Percentiles rank a stretch among this genome's conserved stretches.
These are phyloP conservation scores for Moesziomyces sp. DNA, from an alignment of 1,284 basidiomycete species.

Conservation along the genomic window DNA sequence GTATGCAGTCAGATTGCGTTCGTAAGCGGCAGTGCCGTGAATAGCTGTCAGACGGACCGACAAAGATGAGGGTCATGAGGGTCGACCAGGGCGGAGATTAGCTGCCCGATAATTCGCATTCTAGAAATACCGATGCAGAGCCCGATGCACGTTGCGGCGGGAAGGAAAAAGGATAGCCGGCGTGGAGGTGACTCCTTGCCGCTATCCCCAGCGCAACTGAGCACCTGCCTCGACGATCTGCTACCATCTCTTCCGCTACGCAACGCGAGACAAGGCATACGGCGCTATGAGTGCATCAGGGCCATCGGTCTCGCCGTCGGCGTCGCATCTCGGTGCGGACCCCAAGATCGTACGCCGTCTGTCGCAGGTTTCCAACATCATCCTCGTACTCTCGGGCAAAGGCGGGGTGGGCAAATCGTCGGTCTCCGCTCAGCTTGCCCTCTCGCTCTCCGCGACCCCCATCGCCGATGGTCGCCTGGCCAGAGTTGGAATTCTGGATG, in stretches of 20 bases:
- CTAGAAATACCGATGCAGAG: too few relatives aligned
- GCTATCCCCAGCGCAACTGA: neutral
- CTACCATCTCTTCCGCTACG: neutral
- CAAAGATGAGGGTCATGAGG: too few relatives aligned
- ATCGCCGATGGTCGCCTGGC: neutral
- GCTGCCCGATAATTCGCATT: neutral
- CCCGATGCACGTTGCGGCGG: neutral
- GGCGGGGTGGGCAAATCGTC: slow-evolving; percentile 99
- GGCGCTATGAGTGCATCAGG: slow-evolving; percentile 14
- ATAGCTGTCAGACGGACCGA: too few relatives aligned
- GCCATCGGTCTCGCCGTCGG: slow-evolving; percentile 25
- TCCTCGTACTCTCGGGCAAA: slow-evolving; percentile 94
- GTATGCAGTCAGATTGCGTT: too few relatives aligned
- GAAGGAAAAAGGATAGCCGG: slow-evolving; percentile 5
- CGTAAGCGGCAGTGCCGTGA: too few relatives aligned
- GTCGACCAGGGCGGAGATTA: neutral
- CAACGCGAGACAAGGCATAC: neutral
- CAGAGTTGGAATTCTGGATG: slow-evolving; percentile 86
- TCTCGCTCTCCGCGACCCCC: slow-evolving; percentile 71
- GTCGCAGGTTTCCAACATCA: slow-evolving; percentile 80
- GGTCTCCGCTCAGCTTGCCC: slow-evolving; percentile 89
- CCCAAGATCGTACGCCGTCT: slow-evolving; percentile 61
- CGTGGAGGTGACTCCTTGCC: slow-evolving; percentile 2
- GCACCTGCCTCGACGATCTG: neutral
- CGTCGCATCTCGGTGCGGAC: slow-evolving; percentile 53